phyloP scores from a whole-genome alignment of 108 stramenopile genomes.

The Ochromonas danica region DNA sequence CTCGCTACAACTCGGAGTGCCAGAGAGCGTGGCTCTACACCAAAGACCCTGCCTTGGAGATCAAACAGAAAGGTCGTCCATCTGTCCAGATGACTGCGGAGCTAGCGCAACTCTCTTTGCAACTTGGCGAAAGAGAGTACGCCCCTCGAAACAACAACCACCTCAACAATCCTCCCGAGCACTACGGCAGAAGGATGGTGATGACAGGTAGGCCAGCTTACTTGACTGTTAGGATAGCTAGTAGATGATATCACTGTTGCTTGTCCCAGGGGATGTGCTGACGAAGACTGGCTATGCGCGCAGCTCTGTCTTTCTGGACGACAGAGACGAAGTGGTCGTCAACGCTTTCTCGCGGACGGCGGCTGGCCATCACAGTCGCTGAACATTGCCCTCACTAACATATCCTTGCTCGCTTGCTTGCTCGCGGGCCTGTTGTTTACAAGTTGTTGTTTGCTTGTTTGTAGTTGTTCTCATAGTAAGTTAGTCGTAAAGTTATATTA shows the following conservation, averaged over 20 bases:
- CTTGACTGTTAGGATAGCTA: not conserved
- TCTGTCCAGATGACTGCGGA: not conserved
- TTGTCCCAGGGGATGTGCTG: not conserved
- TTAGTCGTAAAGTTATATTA: too few species aligned
- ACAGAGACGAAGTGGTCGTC: not conserved
- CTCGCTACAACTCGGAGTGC: not conserved
- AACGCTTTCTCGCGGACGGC: too few species aligned
- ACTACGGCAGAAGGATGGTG: not conserved
- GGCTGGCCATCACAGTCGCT: too few species aligned
- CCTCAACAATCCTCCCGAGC: not conserved
- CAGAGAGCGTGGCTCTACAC: slow-evolving; percentile 4
- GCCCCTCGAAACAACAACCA: not conserved
- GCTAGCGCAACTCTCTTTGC: not conserved
- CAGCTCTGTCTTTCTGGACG: not conserved
- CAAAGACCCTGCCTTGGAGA: not conserved
- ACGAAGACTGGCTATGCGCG: not conserved
- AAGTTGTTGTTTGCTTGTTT: too few species aligned
- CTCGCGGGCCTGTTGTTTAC: too few species aligned
- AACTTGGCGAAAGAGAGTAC: not conserved
- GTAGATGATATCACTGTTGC: not conserved
- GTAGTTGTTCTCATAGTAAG: too few species aligned
- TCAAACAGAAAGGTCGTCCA: not conserved
- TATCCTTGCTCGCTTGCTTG: too few species aligned
- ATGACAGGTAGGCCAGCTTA: not conserved
- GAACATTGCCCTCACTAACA: too few species aligned